These are phyloP conservation scores for Austroboletus olivaceoglutinosus DNA, from an alignment of 1,284 basidiomycete species.

Conservation along the genomic window DNA sequence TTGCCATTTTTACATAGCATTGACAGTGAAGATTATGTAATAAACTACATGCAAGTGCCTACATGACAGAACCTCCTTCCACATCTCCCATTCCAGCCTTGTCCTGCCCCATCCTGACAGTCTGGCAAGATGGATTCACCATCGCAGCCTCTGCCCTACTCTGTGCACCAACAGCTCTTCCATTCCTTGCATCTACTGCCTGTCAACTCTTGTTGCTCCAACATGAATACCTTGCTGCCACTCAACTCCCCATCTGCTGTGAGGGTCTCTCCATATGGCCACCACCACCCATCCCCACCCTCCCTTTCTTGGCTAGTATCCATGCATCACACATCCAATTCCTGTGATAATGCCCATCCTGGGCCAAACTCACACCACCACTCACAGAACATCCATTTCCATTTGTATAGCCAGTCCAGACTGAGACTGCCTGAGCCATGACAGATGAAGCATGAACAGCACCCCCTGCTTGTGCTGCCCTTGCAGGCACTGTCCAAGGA, in stretches of 20 bases:
- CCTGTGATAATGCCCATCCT: conserved; percentile 36
- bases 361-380: too few species aligned
- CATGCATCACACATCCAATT: conserved; percentile 37
- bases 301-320: conserved; percentile 23
- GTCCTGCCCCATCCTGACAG: conserved; percentile 4
- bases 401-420: conserved; percentile 20
- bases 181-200: conserved; percentile 44
- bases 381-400: conserved; percentile 13
- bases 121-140: conserved; percentile 22
- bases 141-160: conserved; percentile 25
- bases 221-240: conserved; percentile 38
- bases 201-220: conserved; percentile 34
- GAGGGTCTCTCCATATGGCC: conserved; percentile 23
- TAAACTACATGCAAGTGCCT: too few species aligned
- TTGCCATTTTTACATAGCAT: too few species aligned
- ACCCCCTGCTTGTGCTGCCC: conserved; percentile 19
- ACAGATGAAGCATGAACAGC: conserved; percentile 33
- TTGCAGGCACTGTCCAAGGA: conserved; percentile 22
- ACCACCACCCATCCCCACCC: conserved; percentile 28
- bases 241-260: conserved; percentile 31
- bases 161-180: conserved; percentile 32
- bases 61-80: too few species aligned
- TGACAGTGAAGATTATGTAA: too few species aligned
- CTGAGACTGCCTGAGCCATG: conserved; percentile 20
- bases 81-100: conserved; percentile 4